phyloP scores from a whole-genome alignment of 495 filamentous ascomycete species.

The Patellaria atrata region DNA sequence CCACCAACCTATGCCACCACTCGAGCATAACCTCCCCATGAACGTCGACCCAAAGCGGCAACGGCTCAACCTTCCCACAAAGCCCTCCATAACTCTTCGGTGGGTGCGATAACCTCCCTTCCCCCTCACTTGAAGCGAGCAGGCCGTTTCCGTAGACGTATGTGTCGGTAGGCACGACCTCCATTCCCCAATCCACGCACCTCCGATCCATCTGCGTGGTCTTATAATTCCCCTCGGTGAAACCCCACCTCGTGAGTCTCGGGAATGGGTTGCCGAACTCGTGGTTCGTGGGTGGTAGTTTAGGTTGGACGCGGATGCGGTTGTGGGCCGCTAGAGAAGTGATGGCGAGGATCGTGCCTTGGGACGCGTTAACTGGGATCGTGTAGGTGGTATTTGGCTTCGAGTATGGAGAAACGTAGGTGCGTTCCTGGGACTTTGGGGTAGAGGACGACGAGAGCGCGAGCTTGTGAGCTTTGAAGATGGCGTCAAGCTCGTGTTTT shows the following conservation, averaged over 20 bases:
- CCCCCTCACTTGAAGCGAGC: too few relatives aligned
- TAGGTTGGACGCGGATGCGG: slow-evolving; percentile 39
- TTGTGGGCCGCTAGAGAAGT: slow-evolving; percentile 51
- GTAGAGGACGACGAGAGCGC: slow-evolving; percentile 18
- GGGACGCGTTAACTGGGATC: slow-evolving; percentile 35
- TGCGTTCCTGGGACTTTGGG: slow-evolving; percentile 17
- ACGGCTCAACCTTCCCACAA: too few relatives aligned
- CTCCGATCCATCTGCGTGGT: slow-evolving; percentile 54
- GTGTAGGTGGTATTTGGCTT: slow-evolving; percentile 19
- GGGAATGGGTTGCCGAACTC: slow-evolving; percentile 14
- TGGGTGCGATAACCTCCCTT: too few relatives aligned
- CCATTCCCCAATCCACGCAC: slow-evolving; percentile 46
- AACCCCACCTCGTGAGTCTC: slow-evolving; percentile 44
- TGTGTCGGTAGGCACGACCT: slow-evolving; percentile 38
- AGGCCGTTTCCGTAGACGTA: slow-evolving; percentile 52
- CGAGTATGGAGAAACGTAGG: too few relatives aligned
- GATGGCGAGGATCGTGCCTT: slow-evolving; percentile 56
- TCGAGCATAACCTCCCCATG: too few relatives aligned
- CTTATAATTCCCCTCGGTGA: slow-evolving; percentile 55
- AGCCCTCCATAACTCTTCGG: too few relatives aligned
- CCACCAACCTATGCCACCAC: too few relatives aligned
- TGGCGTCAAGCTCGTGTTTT: slow-evolving; percentile 27
- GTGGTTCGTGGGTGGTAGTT: slow-evolving; percentile 43
- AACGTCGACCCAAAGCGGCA: too few relatives aligned
- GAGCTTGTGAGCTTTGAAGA: slow-evolving; percentile 32